Evolutionary conservation across 129 eudicot genomes (phyloP), one percentile per base, ranked within the genome.

Genomic region (Chrysanthemum seticuspe): DNA sequence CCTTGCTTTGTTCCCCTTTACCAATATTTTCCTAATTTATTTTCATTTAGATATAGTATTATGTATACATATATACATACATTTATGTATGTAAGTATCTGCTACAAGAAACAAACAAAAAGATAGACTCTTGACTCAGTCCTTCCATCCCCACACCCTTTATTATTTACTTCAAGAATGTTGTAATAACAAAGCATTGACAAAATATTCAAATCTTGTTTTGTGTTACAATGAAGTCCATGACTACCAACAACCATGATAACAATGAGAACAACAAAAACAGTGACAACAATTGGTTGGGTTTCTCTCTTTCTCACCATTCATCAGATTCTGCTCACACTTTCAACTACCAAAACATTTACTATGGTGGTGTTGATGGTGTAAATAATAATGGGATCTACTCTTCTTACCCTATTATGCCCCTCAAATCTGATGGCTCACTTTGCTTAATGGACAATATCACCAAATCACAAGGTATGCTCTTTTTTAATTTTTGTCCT

Each of bases 381-480:
- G 86, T 73, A 57, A 79, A 70, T 79, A 79, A 70, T 65, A 84
- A 74, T 64, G 85, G 84, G 25, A 70, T 75, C 13, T 84, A 74
- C 77, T 80, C 96, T 44, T 59, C 86, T 64, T 67, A 85, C 40
- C 67, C 88, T 40, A 82, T 81, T 27, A 85, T 87, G 95, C 95
- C 96, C 54, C 91, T 89, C 63, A 89, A 80, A 54, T 85, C 90
- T 71, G 98, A 92, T 81, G 90, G 96, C 3, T 85, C 98, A 50
- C 84, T 84, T 72, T 85, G 92, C 82, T 58, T 92, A 27, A 85
- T 87, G 88, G 95, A 92, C 60, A 78, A 85, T 48, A 73, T 89
- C 78, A 72, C 83, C 47, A 77, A 83, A 70, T 19, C 79, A 31
- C 78, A 74, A 13, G 90, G 92, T 86, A 16, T 19, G 29, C 62